Evolutionary conservation across 2,329 filamentous ascomycete genomes (phyloP).

Genomic region (Fusarium sp.): DNA sequence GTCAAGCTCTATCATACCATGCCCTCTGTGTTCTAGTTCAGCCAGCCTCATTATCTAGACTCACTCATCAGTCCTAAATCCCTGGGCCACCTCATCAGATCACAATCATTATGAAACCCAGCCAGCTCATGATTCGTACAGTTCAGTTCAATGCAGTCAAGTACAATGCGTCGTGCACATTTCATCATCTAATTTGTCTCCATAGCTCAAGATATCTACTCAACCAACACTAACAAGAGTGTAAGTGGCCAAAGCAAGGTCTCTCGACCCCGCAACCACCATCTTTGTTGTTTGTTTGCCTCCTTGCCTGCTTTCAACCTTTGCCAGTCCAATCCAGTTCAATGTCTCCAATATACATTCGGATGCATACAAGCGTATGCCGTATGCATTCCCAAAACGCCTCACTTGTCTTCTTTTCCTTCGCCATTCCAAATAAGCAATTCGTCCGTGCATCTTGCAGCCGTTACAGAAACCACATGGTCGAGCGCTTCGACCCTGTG

Average conservation of each 20-base stretch:
- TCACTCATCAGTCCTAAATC: conserved; percentile 9
- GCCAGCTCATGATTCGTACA: conserved; percentile 11
- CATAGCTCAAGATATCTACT: conserved; percentile 43
- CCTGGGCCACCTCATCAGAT: conserved; percentile 19
- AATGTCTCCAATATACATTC: conserved; percentile 12
- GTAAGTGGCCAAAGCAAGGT: conserved; percentile 26
- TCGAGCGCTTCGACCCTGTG: conserved; percentile 45
- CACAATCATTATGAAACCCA: conserved; percentile 8
- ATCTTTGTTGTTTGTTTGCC: conserved; percentile 28
- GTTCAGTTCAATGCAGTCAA: neutral
- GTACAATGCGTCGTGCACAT: conserved; percentile 8
- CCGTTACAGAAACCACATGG: conserved; percentile 41
- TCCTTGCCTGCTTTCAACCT: conserved; percentile 30
- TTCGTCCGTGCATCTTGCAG: conserved; percentile 41
- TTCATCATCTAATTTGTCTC: conserved; percentile 36
- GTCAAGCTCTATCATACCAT: neutral
- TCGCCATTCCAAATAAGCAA: conserved; percentile 42
- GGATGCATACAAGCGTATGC: conserved; percentile 29
- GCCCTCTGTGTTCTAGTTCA: conserved; percentile 14
- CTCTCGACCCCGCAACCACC: conserved; percentile 29
- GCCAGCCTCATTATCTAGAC: conserved; percentile 18
- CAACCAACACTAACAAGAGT: conserved; percentile 17
- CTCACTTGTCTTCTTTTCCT: conserved; percentile 41
- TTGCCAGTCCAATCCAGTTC: conserved; percentile 11
- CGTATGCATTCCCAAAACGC: conserved; percentile 42